phyloP scores from a whole-genome alignment of 2,329 filamentous ascomycete genomes.

The Chaetomiaceae sp. region DNA sequence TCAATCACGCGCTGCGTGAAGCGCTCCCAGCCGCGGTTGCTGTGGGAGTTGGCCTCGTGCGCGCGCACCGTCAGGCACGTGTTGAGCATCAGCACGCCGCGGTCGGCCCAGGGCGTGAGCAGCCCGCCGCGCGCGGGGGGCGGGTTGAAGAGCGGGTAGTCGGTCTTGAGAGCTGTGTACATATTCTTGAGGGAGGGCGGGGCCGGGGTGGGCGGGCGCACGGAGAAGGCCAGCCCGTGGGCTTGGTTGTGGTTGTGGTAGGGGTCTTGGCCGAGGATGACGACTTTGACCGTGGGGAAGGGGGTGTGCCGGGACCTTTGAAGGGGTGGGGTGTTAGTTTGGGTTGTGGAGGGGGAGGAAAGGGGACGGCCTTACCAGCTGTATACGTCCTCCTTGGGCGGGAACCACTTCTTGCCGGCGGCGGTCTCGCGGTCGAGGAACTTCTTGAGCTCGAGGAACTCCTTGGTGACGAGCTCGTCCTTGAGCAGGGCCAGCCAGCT shows the following conservation, averaged over 20 bases:
- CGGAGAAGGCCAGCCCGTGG: constrained; percentile 92
- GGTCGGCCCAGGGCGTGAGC: constrained; percentile 88
- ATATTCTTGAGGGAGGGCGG: constrained; percentile 92
- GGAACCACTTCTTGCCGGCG: constrained; percentile 73
- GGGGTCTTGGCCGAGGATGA: constrained; percentile 92
- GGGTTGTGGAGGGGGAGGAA: background rate
- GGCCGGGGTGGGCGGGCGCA: constrained; percentile 78
- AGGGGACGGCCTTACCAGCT: constrained; percentile 63
- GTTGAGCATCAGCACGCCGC: constrained; percentile 88
- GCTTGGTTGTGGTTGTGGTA: constrained; percentile 96
- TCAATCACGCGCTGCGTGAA: constrained; percentile 93
- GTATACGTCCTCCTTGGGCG: constrained; percentile 83
- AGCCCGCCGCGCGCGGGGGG: constrained; percentile 76
- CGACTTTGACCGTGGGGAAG: constrained; percentile 79
- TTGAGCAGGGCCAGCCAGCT: constrained; percentile 88
- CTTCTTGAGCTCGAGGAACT: constrained; percentile 81
- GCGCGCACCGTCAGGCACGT: constrained; percentile 90
- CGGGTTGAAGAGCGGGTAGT: constrained; percentile 72
- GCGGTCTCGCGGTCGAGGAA: constrained; percentile 76
- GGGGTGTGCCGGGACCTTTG: constrained; percentile 91
- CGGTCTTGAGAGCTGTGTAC: constrained; percentile 78
- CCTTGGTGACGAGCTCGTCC: constrained; percentile 70
- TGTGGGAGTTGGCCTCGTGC: constrained; percentile 79
- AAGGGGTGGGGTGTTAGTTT: constrained; percentile 17
- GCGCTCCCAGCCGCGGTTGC: constrained; percentile 82